A percentile compares a stretch with the other conserved stretches of the same genome.
Evolutionary conservation across 2,329 filamentous ascomycete genomes (phyloP).

Genomic region (Ceratocystis variospora): DNA sequence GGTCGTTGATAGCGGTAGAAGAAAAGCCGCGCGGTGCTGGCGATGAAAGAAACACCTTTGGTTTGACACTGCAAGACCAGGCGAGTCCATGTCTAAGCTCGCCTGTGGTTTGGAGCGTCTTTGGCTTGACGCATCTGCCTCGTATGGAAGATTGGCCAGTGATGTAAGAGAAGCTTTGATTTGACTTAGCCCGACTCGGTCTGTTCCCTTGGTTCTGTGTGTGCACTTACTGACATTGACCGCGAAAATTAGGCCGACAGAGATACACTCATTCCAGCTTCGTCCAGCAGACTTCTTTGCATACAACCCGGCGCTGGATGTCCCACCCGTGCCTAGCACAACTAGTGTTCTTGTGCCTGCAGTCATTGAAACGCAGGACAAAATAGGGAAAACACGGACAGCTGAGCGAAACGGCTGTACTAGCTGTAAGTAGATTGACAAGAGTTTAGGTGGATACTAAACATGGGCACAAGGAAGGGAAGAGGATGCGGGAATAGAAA

Average conservation of each 20-base stretch:
- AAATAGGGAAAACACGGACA: not conserved
- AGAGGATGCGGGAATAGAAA: not conserved
- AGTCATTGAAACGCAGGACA: constrained; percentile 19
- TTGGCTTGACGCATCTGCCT: constrained; percentile 36
- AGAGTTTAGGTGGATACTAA: no score
- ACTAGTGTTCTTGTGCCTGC: constrained; percentile 28
- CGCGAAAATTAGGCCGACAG: constrained; percentile 30
- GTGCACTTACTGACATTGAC: not conserved
- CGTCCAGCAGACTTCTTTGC: constrained; percentile 35
- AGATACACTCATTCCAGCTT: constrained; percentile 35
- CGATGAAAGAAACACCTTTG: constrained; percentile 1
- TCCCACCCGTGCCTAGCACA: constrained; percentile 29
- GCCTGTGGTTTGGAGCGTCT: constrained; percentile 35
- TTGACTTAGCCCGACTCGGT: not conserved
- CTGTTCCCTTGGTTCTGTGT: constrained; percentile 16
- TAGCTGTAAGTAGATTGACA: not conserved
- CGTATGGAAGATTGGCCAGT: constrained; percentile 38
- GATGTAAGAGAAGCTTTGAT: constrained; percentile 30
- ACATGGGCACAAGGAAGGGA: not conserved
- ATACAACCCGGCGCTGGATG: constrained; percentile 34
- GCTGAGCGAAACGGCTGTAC: not conserved
- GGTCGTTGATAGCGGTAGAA: not conserved
- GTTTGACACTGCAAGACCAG: constrained; percentile 8
- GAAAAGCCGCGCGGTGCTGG: not conserved
- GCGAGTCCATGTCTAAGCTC: constrained; percentile 22